These are phyloP conservation scores for Pseudogymnoascus sp. DNA, from an alignment of 2,329 filamentous ascomycete species.

Conservation along the genomic window DNA sequence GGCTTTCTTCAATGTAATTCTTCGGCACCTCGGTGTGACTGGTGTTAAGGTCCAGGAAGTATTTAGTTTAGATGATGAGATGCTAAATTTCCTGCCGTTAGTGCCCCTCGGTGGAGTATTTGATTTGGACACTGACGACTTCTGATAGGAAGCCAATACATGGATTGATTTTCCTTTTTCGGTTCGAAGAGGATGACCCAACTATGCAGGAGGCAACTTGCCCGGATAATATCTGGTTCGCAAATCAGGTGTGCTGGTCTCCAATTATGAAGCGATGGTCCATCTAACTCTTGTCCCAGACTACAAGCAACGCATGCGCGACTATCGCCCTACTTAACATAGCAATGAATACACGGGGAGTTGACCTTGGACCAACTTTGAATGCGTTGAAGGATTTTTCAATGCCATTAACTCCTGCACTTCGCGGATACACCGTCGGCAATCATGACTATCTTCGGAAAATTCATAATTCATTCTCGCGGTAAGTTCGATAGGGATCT, in stretches of 20 bases:
- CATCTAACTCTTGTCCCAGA: slow-evolving; percentile 39
- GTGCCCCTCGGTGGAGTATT: slow-evolving; percentile 18
- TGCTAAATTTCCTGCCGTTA: slow-evolving; percentile 56
- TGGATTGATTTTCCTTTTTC: slow-evolving; percentile 84
- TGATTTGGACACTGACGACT: slow-evolving; percentile 1
- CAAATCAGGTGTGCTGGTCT: slow-evolving; percentile 62
- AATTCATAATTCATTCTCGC: slow-evolving; percentile 82
- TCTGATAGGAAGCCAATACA: slow-evolving; percentile 60
- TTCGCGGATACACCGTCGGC: slow-evolving; percentile 69
- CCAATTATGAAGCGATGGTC: background rate
- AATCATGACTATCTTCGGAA: slow-evolving; percentile 68
- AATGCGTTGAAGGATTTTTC: slow-evolving; percentile 68
- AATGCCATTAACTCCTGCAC: slow-evolving; percentile 56
- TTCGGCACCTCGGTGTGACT: slow-evolving; percentile 68
- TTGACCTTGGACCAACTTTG: slow-evolving; percentile 65
- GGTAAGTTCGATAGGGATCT: slow-evolving; percentile 35
- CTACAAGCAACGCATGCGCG: slow-evolving; percentile 77
- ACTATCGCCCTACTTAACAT: slow-evolving; percentile 92
- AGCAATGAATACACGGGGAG: slow-evolving; percentile 67
- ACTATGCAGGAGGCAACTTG: slow-evolving; percentile 48
- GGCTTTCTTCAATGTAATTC: slow-evolving; percentile 80
- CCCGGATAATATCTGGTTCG: slow-evolving; percentile 76
- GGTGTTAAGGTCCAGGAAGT: slow-evolving; percentile 71
- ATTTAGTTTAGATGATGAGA: slow-evolving; percentile 61
- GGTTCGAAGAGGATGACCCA: slow-evolving; percentile 50